Evolutionary conservation across 2,329 filamentous ascomycete species (phyloP).

Genomic region (Byssothecium circinans): DNA sequence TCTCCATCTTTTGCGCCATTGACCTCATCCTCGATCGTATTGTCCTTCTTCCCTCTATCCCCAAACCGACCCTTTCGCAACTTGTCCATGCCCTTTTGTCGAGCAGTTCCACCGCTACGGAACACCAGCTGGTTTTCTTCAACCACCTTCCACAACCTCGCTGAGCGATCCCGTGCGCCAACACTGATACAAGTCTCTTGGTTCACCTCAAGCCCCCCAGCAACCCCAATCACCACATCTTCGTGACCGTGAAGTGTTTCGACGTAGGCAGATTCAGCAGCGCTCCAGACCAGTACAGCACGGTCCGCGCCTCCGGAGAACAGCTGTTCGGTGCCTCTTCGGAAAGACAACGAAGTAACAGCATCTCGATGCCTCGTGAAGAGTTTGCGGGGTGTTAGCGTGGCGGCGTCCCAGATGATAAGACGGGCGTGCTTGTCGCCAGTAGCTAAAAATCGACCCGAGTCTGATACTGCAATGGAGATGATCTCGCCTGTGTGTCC

Average conservation of each 20-base stretch:
- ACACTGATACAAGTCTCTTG: slow-evolving; percentile 90
- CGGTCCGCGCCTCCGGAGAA: slow-evolving; percentile 90
- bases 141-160: slow-evolving; percentile 91
- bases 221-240: slow-evolving; percentile 82
- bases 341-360: slow-evolving; percentile 82
- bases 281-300: slow-evolving; percentile 92
- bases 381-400: slow-evolving; percentile 75
- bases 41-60: slow-evolving; percentile 35
- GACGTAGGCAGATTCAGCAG: slow-evolving; percentile 89
- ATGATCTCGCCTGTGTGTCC: slow-evolving; percentile 82
- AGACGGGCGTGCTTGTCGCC: slow-evolving; percentile 83
- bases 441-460: slow-evolving; percentile 88
- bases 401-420: slow-evolving; percentile 83
- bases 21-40: slow-evolving; percentile 53
- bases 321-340: slow-evolving; percentile 82
- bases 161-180: slow-evolving; percentile 86
- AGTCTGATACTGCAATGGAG: slow-evolving; percentile 80
- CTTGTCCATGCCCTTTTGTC: slow-evolving; percentile 44
- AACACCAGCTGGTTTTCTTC: slow-evolving; percentile 97
- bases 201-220: slow-evolving; percentile 59
- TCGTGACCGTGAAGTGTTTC: slow-evolving; percentile 97
- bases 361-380: slow-evolving; percentile 92
- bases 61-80: slow-evolving; percentile 40
- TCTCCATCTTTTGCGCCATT: slow-evolving; percentile 46
- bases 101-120: slow-evolving; percentile 69